Percentiles rank a stretch among this genome's conserved stretches.
phyloP scores from a whole-genome alignment of 352 stramenopile genomes.

The Globisporangium middletonii region DNA sequence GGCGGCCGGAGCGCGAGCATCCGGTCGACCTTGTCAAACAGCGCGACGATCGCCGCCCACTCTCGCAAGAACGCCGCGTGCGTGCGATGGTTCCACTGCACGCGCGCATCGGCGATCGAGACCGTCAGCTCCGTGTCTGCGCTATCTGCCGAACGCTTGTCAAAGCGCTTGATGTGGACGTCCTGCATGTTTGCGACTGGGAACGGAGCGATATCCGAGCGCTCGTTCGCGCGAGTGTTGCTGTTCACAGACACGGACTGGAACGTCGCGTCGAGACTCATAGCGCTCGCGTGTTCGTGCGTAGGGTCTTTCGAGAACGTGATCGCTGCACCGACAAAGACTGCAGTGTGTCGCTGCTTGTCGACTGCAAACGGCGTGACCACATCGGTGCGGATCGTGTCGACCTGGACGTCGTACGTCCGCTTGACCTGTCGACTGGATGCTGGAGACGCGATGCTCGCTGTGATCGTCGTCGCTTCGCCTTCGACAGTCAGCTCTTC shows the following conservation, averaged over 20 bases:
- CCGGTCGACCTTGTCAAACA: conserved; percentile 27
- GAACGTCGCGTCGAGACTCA: conserved; percentile 7
- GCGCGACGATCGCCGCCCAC: conserved; percentile 15
- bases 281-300: background rate
- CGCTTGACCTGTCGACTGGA: too few relatives aligned
- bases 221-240: background rate
- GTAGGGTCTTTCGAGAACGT: conserved; percentile 3
- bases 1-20: conserved; percentile 15
- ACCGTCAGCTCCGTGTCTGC: conserved; percentile 26
- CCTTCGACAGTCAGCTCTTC: conserved; percentile 11
- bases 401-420: conserved; percentile 6
- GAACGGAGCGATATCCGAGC: background rate
- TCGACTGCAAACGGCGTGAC: conserved; percentile 1
- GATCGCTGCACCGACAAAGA: conserved; percentile 12
- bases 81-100: conserved; percentile 29
- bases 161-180: conserved; percentile 19
- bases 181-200: conserved; percentile 11
- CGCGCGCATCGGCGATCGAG: conserved; percentile 16
- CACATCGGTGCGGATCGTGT: conserved; percentile 5
- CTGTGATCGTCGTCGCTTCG: conserved; percentile 3
- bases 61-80: conserved; percentile 30
- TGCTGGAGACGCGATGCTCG: background rate
- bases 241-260: conserved; percentile 12
- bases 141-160: conserved; percentile 16
- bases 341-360: conserved; percentile 3